Percentiles rank a stretch among this genome's conserved stretches.
Conservation (phyloP, 139 green algal genomes). For the Trebouxia sp. region DNA sequence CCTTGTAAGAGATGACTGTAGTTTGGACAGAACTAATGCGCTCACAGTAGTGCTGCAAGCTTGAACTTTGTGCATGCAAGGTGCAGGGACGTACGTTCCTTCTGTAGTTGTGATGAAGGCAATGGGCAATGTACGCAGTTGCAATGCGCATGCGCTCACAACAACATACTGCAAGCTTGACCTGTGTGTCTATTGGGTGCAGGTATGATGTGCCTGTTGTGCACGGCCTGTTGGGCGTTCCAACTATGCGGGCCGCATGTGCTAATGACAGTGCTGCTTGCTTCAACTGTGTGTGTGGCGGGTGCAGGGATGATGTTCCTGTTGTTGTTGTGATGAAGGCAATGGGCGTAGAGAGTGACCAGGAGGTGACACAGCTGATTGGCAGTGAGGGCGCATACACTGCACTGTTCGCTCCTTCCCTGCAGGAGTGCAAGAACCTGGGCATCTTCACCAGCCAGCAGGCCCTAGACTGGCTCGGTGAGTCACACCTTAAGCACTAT, state of each 20-base stretch:
- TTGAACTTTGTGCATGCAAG: too few relatives aligned
- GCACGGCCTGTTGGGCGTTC: background rate
- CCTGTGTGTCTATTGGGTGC: too few relatives aligned
- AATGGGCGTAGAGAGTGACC: conserved; percentile 95
- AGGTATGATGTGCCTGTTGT: background rate
- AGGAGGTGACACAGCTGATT: conserved; percentile 83
- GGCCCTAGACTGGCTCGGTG: conserved; percentile 92
- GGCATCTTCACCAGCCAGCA: conserved; percentile 86
- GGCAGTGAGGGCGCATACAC: conserved; percentile 56
- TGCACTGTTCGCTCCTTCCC: conserved; percentile 58
- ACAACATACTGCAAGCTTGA: too few relatives aligned
- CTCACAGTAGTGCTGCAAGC: too few relatives aligned
- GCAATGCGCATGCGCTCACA: too few relatives aligned
- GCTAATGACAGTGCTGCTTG: background rate
- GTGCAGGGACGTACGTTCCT: too few relatives aligned
- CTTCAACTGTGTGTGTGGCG: background rate
- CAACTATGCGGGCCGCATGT: too few relatives aligned
- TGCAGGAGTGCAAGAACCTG: conserved; percentile 80
- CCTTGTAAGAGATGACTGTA: too few relatives aligned
- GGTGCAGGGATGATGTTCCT: conserved; percentile 84
- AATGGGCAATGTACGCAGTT: too few relatives aligned
- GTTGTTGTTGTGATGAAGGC: conserved; percentile 90
- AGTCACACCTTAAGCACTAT: background rate
- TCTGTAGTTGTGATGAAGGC: too few relatives aligned
- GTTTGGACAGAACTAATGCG: too few relatives aligned